These are phyloP conservation scores for Macrolepiota dolichaula DNA, from an alignment of 768 basidiomycete genomes.

Conservation along the genomic window DNA sequence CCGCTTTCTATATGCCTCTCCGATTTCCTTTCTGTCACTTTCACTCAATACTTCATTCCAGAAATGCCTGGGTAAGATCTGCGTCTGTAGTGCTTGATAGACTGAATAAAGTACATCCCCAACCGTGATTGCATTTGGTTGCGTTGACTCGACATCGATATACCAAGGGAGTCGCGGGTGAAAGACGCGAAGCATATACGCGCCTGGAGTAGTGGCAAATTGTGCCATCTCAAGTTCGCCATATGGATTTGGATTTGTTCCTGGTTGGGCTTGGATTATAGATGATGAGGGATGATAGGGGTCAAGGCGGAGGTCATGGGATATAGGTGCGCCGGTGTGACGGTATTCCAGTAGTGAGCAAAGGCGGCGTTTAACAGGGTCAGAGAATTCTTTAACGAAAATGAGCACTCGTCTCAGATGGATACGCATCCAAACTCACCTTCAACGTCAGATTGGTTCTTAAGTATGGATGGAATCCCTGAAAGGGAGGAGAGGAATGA, in stretches of 20 bases:
- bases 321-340: slow-evolving; percentile 31
- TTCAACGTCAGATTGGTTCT: slow-evolving; percentile 27
- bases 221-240: slow-evolving; percentile 13
- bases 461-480: slow-evolving; percentile 17
- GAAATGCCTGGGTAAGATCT: slow-evolving; percentile 12
- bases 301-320: slow-evolving; percentile 47
- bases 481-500: slow-evolving; percentile 24
- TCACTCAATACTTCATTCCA: slow-evolving; percentile 14
- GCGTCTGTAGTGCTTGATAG: slow-evolving; percentile 3
- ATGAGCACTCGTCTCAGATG: neutral
- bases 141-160: slow-evolving; percentile 10
- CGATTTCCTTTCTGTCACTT: slow-evolving; percentile 14
- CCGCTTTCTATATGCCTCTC: slow-evolving; percentile 23
- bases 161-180: slow-evolving; percentile 17
- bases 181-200: slow-evolving; percentile 10
- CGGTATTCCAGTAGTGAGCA: slow-evolving; percentile 28
- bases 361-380: slow-evolving; percentile 25
- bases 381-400: slow-evolving; percentile 20
- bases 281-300: slow-evolving; percentile 21
- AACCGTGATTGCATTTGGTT: slow-evolving; percentile 12
- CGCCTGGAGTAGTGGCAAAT: slow-evolving; percentile 12
- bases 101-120: slow-evolving; percentile 11
- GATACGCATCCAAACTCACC: slow-evolving; percentile 20
- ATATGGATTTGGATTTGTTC: slow-evolving; percentile 27
- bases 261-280: slow-evolving; percentile 26